phyloP scores from a whole-genome alignment of 139 green algal species.

The Yamagishiella unicocca region DNA sequence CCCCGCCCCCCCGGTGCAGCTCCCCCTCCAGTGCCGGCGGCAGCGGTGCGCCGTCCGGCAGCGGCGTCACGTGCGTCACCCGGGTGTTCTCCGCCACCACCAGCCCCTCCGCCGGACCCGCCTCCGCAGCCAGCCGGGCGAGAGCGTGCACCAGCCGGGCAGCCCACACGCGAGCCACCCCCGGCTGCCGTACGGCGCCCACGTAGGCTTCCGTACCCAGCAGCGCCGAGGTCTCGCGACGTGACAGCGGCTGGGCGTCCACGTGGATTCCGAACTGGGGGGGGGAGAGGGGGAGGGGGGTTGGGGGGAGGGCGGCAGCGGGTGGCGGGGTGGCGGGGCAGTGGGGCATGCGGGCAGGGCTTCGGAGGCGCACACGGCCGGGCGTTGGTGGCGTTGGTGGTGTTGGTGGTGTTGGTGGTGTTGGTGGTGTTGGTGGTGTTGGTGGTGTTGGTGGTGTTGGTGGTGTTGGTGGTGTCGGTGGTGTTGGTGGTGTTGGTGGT shows the following conservation, averaged over 20 bases:
- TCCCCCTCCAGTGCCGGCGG: neutral
- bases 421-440: too few species aligned
- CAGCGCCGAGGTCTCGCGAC: neutral
- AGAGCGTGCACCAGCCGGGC: conserved; percentile 41
- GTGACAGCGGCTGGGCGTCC: conserved; percentile 13
- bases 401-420: too few species aligned
- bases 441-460: too few species aligned
- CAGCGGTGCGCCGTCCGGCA: neutral
- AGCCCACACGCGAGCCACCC: conserved; percentile 39
- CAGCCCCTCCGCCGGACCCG: neutral
- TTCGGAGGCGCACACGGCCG: neutral
- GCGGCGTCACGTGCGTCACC: neutral
- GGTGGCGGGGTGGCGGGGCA: neutral
- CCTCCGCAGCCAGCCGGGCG: conserved; percentile 6
- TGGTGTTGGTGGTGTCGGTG: too few species aligned
- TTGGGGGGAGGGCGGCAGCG: neutral
- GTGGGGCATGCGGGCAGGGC: neutral
- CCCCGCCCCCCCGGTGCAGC: neutral
- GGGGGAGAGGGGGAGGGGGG: neutral
- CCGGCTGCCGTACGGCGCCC: conserved; percentile 34
- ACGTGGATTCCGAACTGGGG: conserved; percentile 30
- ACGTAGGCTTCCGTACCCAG: conserved; percentile 21
- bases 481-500: too few species aligned
- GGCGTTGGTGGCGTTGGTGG: too few species aligned
- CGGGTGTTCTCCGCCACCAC: neutral